Conservation (phyloP, 1,284 basidiomycete species). For the Butyriboletus appendiculatus region DNA sequence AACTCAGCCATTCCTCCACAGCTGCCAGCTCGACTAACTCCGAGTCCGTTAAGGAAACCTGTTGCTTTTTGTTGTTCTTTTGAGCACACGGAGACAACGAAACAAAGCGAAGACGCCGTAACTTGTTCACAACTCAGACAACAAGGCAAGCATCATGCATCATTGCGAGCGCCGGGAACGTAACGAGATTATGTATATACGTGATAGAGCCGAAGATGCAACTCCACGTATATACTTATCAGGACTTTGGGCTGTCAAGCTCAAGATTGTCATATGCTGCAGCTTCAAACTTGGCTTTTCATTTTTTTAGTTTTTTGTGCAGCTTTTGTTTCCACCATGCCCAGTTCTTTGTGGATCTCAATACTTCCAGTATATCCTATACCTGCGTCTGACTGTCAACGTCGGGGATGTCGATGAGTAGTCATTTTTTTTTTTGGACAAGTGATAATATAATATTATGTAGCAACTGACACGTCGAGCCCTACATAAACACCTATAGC, state of each 20-base stretch:
- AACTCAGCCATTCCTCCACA: conserved; percentile 20
- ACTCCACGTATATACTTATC: neutral
- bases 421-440: neutral
- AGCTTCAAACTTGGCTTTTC: too few species aligned
- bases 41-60: conserved; percentile 5
- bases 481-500: neutral
- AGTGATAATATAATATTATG: neutral
- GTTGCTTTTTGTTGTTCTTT: conserved; percentile 19
- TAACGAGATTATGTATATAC: neutral
- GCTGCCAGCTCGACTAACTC: conserved; percentile 13
- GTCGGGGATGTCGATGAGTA: too few species aligned
- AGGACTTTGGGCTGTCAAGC: neutral
- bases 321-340: too few species aligned
- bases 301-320: too few species aligned
- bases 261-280: too few species aligned
- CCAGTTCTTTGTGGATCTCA: too few species aligned
- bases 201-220: neutral
- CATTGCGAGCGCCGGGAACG: neutral
- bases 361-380: too few species aligned
- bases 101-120: conserved; percentile 8
- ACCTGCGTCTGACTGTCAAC: too few species aligned
- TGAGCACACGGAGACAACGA: neutral
- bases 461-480: neutral
- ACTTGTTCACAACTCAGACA: neutral
- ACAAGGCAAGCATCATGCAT: neutral